Conservation (phyloP, 768 basidiomycete genomes). For the Russula earlei region DNA sequence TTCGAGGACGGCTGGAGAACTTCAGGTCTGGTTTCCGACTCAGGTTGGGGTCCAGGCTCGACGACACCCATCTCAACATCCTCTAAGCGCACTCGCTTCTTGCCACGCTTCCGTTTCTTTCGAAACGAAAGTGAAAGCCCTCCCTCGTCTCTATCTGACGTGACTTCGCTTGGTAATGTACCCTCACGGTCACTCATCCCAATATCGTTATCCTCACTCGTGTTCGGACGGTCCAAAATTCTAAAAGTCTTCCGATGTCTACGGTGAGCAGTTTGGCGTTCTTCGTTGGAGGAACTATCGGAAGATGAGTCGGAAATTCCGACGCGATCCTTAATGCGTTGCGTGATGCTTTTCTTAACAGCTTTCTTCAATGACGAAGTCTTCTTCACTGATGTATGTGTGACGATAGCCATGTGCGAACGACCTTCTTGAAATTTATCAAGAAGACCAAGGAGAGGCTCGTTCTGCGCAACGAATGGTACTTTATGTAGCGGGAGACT, state of each 20-base stretch:
- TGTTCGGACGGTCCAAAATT: neutral
- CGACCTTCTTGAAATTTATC: conserved; percentile 87
- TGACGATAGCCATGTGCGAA: conserved; percentile 86
- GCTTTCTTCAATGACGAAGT: conserved; percentile 77
- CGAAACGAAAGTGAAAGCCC: conserved; percentile 16
- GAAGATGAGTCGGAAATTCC: conserved; percentile 41
- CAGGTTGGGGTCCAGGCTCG: conserved; percentile 22
- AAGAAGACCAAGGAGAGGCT: conserved; percentile 73
- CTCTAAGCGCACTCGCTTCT: conserved; percentile 13
- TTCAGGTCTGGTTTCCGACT: conserved; percentile 20
- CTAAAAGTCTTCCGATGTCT: conserved; percentile 18
- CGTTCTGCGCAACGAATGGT: conserved; percentile 78
- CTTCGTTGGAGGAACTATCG: conserved; percentile 38
- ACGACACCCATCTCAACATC: conserved; percentile 28
- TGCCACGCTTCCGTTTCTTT: conserved; percentile 21
- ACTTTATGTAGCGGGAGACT: conserved; percentile 82
- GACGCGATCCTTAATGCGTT: conserved; percentile 65
- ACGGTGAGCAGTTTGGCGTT: conserved; percentile 13
- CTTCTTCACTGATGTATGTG: conserved; percentile 29
- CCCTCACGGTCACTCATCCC: conserved; percentile 22
- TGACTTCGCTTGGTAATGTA: conserved; percentile 20
- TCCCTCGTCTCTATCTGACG: conserved; percentile 18
- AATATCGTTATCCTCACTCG: conserved; percentile 4
- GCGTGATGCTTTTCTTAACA: conserved; percentile 71
- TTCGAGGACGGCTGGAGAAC: conserved; percentile 17